Conservation (phyloP, 1,139 yeast genomes). For the Protomyces arabidopsidicola region DNA sequence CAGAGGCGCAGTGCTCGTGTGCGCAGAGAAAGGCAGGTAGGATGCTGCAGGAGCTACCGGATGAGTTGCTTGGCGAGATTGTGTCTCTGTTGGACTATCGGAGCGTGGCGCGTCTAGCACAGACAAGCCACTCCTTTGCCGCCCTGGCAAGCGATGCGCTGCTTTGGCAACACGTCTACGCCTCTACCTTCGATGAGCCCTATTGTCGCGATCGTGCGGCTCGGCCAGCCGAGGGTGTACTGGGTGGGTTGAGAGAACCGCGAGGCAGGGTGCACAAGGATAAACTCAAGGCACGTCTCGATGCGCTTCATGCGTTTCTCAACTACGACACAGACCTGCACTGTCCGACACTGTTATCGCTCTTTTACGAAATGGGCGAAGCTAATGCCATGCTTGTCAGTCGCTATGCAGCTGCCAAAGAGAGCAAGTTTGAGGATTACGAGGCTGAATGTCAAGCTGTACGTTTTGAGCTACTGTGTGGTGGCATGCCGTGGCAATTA, state of each 20-base stretch:
- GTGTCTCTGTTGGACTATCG: constrained; percentile 3
- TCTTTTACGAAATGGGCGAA: constrained; percentile 12
- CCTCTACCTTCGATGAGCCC: background rate
- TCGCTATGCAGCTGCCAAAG: background rate
- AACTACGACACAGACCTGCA: constrained; percentile 2
- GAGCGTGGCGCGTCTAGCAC: constrained; percentile 6
- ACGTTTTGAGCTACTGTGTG: background rate
- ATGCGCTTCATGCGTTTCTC: background rate
- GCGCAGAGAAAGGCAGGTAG: background rate
- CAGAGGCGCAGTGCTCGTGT: too few relatives aligned
- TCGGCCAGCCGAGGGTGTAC: background rate
- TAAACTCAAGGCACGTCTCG: background rate
- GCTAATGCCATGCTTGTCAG: background rate
- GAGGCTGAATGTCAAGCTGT: background rate
- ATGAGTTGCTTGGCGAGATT: constrained; percentile 16
- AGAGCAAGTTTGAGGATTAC: background rate
- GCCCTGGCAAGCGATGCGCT: background rate
- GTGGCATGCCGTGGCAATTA: background rate
- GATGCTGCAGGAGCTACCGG: constrained; percentile 8
- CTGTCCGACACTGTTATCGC: background rate
- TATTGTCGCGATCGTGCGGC: background rate
- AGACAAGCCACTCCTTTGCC: background rate
- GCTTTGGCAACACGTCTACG: background rate
- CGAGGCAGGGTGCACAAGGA: background rate
- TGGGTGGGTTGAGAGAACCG: background rate